phyloP scores from a whole-genome alignment of 1,284 basidiomycete genomes.

The Pseudozyma sp. region DNA sequence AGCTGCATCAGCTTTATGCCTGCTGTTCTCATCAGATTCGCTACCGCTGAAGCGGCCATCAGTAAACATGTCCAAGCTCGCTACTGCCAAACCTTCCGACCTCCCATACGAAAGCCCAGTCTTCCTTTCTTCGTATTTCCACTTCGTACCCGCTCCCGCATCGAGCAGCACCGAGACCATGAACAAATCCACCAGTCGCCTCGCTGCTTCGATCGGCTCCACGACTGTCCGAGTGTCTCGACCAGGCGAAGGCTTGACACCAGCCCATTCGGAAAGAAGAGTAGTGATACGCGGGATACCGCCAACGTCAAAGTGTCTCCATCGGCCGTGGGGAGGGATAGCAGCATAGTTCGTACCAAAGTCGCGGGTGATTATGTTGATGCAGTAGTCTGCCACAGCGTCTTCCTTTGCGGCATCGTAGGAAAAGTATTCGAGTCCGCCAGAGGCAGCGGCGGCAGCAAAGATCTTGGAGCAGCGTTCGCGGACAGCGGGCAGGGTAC shows the following conservation, averaged over 20 bases:
- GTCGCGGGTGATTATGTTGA: conserved; percentile 86
- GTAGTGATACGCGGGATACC: conserved; percentile 52
- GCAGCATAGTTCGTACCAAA: conserved; percentile 79
- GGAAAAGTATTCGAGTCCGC: conserved; percentile 84
- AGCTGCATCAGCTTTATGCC: conserved; percentile 72
- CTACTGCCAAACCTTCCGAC: conserved; percentile 92
- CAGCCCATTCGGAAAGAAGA: conserved; percentile 40
- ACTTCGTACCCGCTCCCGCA: conserved; percentile 87
- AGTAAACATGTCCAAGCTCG: conserved; percentile 87
- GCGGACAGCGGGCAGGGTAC: conserved; percentile 86
- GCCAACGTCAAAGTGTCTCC: conserved; percentile 78
- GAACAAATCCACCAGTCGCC: conserved; percentile 86
- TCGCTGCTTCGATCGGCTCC: conserved; percentile 46
- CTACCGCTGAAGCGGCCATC: conserved; percentile 24
- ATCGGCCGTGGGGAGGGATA: conserved; percentile 91
- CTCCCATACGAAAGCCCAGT: conserved; percentile 77
- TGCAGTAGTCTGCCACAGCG: conserved; percentile 83
- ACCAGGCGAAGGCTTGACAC: neutral
- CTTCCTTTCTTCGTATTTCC: conserved; percentile 79
- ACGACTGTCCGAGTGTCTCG: conserved; percentile 6
- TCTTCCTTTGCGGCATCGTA: conserved; percentile 82
- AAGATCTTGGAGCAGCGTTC: conserved; percentile 84
- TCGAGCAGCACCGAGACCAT: conserved; percentile 92
- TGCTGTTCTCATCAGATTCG: neutral
- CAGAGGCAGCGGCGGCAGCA: conserved; percentile 75